These are phyloP conservation scores for Onygenales sp. DNA, from an alignment of 2,329 filamentous ascomycete genomes.

Conservation along the genomic window DNA sequence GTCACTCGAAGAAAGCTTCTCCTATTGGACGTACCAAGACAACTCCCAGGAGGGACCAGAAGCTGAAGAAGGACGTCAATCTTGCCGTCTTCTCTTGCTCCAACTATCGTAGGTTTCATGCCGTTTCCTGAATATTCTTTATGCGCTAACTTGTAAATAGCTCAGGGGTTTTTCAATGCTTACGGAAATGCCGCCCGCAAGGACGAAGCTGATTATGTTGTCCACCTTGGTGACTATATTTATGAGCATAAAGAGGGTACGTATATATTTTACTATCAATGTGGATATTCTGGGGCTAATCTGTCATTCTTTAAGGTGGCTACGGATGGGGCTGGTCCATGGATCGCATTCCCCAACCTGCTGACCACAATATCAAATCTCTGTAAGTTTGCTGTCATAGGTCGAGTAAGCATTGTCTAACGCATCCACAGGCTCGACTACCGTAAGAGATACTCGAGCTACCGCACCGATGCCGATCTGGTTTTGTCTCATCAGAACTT, in stretches of 20 bases:
- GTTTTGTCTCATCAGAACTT: constrained; percentile 46
- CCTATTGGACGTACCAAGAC: constrained; percentile 62
- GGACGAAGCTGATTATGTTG: constrained; percentile 50
- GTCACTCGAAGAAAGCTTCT: constrained; percentile 51
- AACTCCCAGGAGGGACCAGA: constrained; percentile 47
- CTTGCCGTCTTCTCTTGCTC: constrained; percentile 63
- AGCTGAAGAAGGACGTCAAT: constrained; percentile 44
- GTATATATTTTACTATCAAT: constrained; percentile 7
- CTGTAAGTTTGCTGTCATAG: constrained; percentile 16
- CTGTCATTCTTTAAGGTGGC: neutral
- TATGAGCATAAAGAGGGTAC: constrained; percentile 49
- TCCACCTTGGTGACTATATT: constrained; percentile 52
- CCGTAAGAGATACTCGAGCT: constrained; percentile 48
- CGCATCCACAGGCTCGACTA: constrained; percentile 45
- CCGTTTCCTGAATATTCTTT: neutral
- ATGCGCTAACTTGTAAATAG: constrained; percentile 13
- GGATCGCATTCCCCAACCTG: constrained; percentile 43
- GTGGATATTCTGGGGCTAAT: constrained; percentile 6
- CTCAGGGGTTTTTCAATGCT: constrained; percentile 51
- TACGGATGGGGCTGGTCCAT: constrained; percentile 45
- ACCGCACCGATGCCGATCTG: constrained; percentile 54
- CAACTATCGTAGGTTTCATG: constrained; percentile 47
- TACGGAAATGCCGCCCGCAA: constrained; percentile 52
- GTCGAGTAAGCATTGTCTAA: neutral
- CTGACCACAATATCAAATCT: constrained; percentile 39